Evolutionary conservation across 2,329 filamentous ascomycete species (phyloP), one percentile per base, ranked within the genome.

Genomic region (Thielaviopsis musarum): DNA sequence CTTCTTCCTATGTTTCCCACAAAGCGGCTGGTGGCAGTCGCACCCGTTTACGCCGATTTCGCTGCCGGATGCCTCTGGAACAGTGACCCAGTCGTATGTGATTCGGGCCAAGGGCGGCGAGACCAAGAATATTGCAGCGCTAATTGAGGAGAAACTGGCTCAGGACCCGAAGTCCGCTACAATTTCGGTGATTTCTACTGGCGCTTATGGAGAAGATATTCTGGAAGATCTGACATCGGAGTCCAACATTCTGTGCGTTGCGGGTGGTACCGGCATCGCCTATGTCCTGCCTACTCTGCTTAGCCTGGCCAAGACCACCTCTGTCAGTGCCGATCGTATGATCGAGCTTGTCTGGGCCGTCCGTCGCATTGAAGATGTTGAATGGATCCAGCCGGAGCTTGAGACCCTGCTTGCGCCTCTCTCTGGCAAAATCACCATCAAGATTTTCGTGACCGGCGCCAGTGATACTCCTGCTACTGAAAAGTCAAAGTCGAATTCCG

Each of bases 31-130:
- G 64, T 87, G 83, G 82, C 84, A 88, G 68, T 82, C 81, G 0
- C 85, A 88, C 65, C 85, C 85, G 0, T 85, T 88, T 66, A 87
- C 83, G 0, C 80, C 82, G 0, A 71, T 82, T 9, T 82, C 77
- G 58, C 67, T 78, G 0, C 82, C 81, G 0, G 64, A 70, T 6
- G 67, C 72, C 15, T 67, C 71, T 58, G 69, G 74, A 0, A 63
- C 66, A 1, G 73, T 78, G 10, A 69, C 70, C 48, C 79, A 82
- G 63, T 75, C 76, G 17, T 83, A 83, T 64, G 73, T 83, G 55
- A 71, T 84, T 61, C 73, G 81, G 4, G 79, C 78, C 4, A 79
- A 80, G 62, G 69, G 70, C 0, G 83, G 83, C 12, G 80, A 84
- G 67, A 85, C 82, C 0, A 74, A 71, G 61, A 77, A 77, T 63